Base-by-base conservation (phyloP, 352 stramenopile genomes). In the Phytophthora sp. region DNA sequence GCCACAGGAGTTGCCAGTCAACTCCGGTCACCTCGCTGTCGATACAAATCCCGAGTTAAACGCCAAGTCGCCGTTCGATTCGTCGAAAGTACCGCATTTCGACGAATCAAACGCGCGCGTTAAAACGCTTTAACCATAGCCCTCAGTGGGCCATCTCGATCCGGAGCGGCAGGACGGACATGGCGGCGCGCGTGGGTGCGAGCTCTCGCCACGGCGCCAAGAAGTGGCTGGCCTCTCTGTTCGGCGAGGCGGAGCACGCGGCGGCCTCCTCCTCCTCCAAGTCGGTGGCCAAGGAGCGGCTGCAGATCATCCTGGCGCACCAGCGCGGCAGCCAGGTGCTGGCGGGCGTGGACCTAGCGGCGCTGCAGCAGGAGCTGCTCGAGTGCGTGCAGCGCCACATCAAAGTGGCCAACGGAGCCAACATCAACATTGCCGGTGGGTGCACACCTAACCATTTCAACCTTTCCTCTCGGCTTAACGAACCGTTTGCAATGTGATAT, bases 221-320 rank as follows among this genome's bases (percentile, higher is more conserved):
- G 62, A 94, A 94, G 70, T 94, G 86, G 86, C 69, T 94, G 49
- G 68, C 78, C 51, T 88, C 82, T 62, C 59, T 93, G 42, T 91
- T 94, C 37, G 77, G 80, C 9, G 86, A 93, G 17, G 66, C 66
- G 12, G 65, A 76, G 6, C 57, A 75, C 32, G 46, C 65, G 27
- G 45, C 69, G 0, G 26, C 53, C 8, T 72, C 79, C 4, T 67
- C 56, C 23, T 82, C 73, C 11, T 92, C 87, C 67, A 93, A 93
- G 59, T 91, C 87, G 0, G 81, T 96, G 41, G 88, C 83, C 24
- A 96, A 96, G 62, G 88, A 96, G 66, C 83, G 88, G 8, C 66
- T 96, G 57, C 88, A 96, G 75, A 96, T 96, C 66, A 96, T 96
- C 45, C 62, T 96, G 30, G 87, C 88, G 62, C 88, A 96, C 62